A percentile compares a stretch with the other conserved stretches of the same genome.
phyloP scores from a whole-genome alignment of 345 rosid genomes.

The Cardiospermum halicacabum region DNA sequence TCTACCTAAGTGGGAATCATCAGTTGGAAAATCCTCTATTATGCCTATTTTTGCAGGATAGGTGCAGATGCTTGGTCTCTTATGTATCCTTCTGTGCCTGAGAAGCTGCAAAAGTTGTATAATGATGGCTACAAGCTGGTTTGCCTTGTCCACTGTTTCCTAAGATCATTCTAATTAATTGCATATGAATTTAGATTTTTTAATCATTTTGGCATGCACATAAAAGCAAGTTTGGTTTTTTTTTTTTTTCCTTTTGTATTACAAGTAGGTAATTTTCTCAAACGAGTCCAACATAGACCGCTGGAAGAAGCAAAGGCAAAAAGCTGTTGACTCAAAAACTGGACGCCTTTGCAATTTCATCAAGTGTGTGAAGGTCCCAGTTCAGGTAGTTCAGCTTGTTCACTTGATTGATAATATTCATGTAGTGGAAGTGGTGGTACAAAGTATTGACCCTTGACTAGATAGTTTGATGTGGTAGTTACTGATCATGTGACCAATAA shows the following conservation, averaged over 20 bases:
- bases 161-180: slow-evolving; percentile 2
- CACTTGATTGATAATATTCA: neutral
- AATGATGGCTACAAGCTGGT: slow-evolving; percentile 92
- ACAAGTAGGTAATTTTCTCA: slow-evolving; percentile 77
- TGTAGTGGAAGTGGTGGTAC: neutral
- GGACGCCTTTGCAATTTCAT: slow-evolving; percentile 85
- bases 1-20: neutral
- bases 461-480: neutral
- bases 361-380: slow-evolving; percentile 64
- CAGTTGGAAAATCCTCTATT: slow-evolving; percentile 4
- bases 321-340: slow-evolving; percentile 82
- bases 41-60: slow-evolving; percentile 39
- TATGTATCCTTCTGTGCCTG: slow-evolving; percentile 84
- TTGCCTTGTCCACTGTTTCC: slow-evolving; percentile 9
- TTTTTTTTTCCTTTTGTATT: neutral
- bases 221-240: neutral
- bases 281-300: slow-evolving; percentile 97
- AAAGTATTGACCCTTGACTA: neutral
- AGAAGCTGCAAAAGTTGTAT: slow-evolving; percentile 67
- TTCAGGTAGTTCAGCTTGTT: slow-evolving; percentile 51
- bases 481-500: too few relatives aligned
- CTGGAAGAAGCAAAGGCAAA: slow-evolving; percentile 94
- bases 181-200: slow-evolving; percentile 6
- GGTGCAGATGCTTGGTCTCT: slow-evolving; percentile 96
- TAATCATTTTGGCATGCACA: neutral